A percentile compares a stretch with the other conserved stretches of the same genome.
These are phyloP conservation scores for Saccharomyces cerevisiae DNA, from an alignment of 805 yeast species.

Conservation along the genomic window DNA sequence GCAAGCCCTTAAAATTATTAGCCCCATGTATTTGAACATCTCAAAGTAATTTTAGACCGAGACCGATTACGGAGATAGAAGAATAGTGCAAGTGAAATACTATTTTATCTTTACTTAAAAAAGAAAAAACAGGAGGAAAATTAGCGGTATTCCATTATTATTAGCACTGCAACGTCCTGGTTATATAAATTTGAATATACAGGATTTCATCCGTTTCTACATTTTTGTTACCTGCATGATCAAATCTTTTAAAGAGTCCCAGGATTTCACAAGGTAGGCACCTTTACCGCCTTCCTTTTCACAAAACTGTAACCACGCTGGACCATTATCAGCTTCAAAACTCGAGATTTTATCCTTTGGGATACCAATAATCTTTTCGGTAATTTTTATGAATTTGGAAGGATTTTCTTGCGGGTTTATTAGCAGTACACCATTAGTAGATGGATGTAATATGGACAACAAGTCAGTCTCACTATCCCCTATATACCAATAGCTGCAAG, in stretches of 20 bases:
- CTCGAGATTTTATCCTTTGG: background rate
- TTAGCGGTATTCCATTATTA: background rate
- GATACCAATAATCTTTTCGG: slow-evolving; percentile 12
- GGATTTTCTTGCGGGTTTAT: slow-evolving; percentile 15
- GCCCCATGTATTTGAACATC: background rate
- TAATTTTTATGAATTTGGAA: slow-evolving; percentile 16
- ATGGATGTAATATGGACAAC: slow-evolving; percentile 21
- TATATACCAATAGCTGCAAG: slow-evolving; percentile 19
- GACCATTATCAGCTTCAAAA: background rate
- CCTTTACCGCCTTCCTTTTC: slow-evolving; percentile 8
- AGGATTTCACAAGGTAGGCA: slow-evolving; percentile 15
- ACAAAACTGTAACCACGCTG: slow-evolving; percentile 5
- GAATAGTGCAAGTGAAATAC: background rate
- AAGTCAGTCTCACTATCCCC: slow-evolving; percentile 31
- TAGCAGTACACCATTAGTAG: slow-evolving; percentile 21
- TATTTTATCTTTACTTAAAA: background rate
- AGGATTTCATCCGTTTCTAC: background rate
- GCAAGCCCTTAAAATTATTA: background rate
- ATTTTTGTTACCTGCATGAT: background rate
- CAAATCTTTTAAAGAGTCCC: slow-evolving; percentile 9
- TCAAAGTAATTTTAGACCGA: background rate
- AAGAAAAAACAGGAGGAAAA: background rate
- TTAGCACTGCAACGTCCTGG: background rate
- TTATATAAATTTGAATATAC: background rate
- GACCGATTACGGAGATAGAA: background rate